Evolutionary conservation across 1,284 basidiomycete species (phyloP), one percentile per base, ranked within the genome.

Genomic region (Rhizoctonia solani): DNA sequence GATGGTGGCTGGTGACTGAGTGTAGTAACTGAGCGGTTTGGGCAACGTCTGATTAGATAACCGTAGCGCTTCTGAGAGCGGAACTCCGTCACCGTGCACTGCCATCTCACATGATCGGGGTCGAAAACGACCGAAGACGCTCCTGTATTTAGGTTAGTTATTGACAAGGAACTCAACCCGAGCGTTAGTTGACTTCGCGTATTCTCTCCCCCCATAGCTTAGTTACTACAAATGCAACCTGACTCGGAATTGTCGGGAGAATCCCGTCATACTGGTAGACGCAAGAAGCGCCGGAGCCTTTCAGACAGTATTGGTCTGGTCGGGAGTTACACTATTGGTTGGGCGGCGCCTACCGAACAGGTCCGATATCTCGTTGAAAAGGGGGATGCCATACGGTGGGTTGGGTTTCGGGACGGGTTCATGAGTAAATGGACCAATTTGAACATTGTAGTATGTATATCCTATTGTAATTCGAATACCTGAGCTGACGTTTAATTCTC

Each of bases 401-500:
- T 69, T 25, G 52, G 54, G 4, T 69, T 69, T 29, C 59, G 68
- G 13, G 68, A 69, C 21, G 59, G 68, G 14, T 56, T 69, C 34
- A 63, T 69, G 52, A 69, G 54, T 39, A 61, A 63, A 16, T 69
- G 68, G 68, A 65, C 59, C 19, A 69, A 54, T 54, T 55, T 69
- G 34, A 69, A 69, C 34, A 65, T 69, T 32, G 68, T 63, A 27
- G 68, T 69, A 37, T 25, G 68, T 65, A 9, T 23, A 13, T 30
- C 25, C n/a, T 66, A 66, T 39, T 54, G 55, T 32, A 54, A 54
- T 23, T 52, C 56, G 21, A 21, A 59, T 65, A 4, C 25, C 13
- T 19, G 16, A 66, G 8, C 32, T 27, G 21, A 54, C 4, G 32
- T 34, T 11, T 34, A 11, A 11, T 54, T 49, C 39, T 14, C 41